phyloP scores from a whole-genome alignment of 2,329 filamentous ascomycete genomes.

The Pseudofabraea citricarpa region DNA sequence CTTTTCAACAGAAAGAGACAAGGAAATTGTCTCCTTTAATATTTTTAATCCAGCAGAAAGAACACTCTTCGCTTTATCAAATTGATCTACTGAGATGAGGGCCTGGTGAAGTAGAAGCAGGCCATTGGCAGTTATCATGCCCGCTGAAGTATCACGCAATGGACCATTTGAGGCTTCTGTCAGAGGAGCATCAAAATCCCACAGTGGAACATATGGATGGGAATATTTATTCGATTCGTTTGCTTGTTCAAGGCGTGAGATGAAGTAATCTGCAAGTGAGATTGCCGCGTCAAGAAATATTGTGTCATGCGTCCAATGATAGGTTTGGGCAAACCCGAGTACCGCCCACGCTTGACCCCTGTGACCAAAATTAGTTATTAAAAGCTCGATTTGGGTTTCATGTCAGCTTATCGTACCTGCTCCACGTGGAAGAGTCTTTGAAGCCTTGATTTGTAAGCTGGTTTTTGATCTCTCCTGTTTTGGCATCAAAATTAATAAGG shows the following conservation, averaged over 20 bases:
- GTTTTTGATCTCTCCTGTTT: slow-evolving; percentile 28
- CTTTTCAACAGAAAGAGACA: slow-evolving; percentile 12
- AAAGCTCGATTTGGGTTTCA: background rate
- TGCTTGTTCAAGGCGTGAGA: slow-evolving; percentile 23
- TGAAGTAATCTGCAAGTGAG: slow-evolving; percentile 32
- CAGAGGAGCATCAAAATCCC: slow-evolving; percentile 36
- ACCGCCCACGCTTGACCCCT: slow-evolving; percentile 20
- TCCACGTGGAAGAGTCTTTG: slow-evolving; percentile 34
- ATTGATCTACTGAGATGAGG: background rate
- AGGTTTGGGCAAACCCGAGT: slow-evolving; percentile 33
- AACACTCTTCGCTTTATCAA: slow-evolving; percentile 6
- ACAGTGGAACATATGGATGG: slow-evolving; percentile 22
- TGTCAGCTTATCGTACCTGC: slow-evolving; percentile 5
- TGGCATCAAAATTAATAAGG: slow-evolving; percentile 35
- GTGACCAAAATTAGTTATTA: slow-evolving; percentile 11
- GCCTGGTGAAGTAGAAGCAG: slow-evolving; percentile 28
- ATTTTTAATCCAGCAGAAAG: slow-evolving; percentile 14
- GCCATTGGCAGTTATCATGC: slow-evolving; percentile 36
- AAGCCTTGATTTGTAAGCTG: slow-evolving; percentile 37
- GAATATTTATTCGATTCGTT: background rate
- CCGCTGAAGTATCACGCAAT: slow-evolving; percentile 35
- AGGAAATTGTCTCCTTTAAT: slow-evolving; percentile 15
- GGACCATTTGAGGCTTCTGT: slow-evolving; percentile 8
- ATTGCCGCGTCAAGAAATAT: slow-evolving; percentile 28
- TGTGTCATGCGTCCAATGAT: slow-evolving; percentile 28